phyloP scores from a whole-genome alignment of 345 rosid species.

The Eutrema japonicum region DNA sequence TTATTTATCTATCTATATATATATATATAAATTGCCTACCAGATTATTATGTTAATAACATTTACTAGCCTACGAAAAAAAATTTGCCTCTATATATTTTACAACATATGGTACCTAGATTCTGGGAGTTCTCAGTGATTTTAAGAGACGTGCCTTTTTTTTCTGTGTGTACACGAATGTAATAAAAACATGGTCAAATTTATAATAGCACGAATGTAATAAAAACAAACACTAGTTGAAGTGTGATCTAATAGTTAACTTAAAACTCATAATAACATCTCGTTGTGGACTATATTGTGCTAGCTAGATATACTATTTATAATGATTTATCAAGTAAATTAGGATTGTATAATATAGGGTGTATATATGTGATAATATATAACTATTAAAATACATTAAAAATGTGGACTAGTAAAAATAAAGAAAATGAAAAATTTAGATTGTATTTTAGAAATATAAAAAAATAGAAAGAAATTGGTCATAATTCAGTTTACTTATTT shows the following conservation, averaged over 20 bases:
- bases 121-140: constrained; percentile 9
- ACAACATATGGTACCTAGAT: constrained; percentile 14
- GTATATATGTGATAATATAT: neutral
- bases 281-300: neutral
- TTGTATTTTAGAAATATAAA: too few relatives aligned
- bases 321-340: neutral
- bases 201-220: neutral
- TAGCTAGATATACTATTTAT: neutral
- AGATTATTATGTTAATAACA: constrained; percentile 3
- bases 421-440: too few relatives aligned
- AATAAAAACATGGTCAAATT: neutral
- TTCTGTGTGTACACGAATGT: neutral
- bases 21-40: constrained; percentile 1
- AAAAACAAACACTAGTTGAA: neutral
- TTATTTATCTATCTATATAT: neutral
- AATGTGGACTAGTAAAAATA: too few relatives aligned
- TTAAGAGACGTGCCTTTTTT: neutral
- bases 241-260: neutral
- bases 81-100: constrained; percentile 2
- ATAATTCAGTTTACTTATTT: too few relatives aligned
- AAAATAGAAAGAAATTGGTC: too few relatives aligned
- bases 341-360: neutral
- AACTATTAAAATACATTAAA: too few relatives aligned
- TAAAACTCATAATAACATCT: constrained; percentile 2
- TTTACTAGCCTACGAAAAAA: constrained; percentile 19